Evolutionary conservation across 345 rosid species (phyloP), one percentile per base, ranked within the genome.

Genomic region (Eucalyptus sp.): DNA sequence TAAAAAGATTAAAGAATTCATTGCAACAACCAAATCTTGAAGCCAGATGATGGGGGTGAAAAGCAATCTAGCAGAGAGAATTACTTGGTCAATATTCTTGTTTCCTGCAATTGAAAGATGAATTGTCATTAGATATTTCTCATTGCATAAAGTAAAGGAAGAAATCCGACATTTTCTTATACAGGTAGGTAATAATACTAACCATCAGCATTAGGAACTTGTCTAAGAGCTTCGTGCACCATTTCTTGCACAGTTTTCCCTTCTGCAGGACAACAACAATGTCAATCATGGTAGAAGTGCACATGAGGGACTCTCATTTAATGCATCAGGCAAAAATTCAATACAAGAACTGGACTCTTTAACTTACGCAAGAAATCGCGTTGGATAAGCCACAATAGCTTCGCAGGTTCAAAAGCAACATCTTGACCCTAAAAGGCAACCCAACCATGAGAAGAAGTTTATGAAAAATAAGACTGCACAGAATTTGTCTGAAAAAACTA

Each of bases 341-440:
- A 54, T 50, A 56, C 18, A 89, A 76, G 56, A 91, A 43, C 43
- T 25, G 71, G 60, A 87, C 87, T 66, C 29, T 83, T 83, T 31
- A 87, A 91, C 99, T 93, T 95, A 98, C 99, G 98, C 88, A 98
- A 93, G 94, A 98, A 98, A 93, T 98, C 99, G 54, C 99, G 99
- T 92, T 98, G 99, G 90, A 98, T 98, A 93, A 98, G 99, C 99
- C 99, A 98, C 90, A 98, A 88, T 90, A 98, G 96, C 91, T 97
- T 98, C 86, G 99, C 95, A 29, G 99, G 99, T 91, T 96, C 98
- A 91, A 98, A 98, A 87, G 99, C 99, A 92, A 98, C 95, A 93
- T 96, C 99, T 93, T 98, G 95, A 88, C 99, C 99, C 99, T 98
- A 89, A 88, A 93, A 51, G 49, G 64, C 81, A 88, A 89, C 49